phyloP scores from a whole-genome alignment of 2,329 filamentous ascomycete genomes.

The Penicillium fuscoglaucum region DNA sequence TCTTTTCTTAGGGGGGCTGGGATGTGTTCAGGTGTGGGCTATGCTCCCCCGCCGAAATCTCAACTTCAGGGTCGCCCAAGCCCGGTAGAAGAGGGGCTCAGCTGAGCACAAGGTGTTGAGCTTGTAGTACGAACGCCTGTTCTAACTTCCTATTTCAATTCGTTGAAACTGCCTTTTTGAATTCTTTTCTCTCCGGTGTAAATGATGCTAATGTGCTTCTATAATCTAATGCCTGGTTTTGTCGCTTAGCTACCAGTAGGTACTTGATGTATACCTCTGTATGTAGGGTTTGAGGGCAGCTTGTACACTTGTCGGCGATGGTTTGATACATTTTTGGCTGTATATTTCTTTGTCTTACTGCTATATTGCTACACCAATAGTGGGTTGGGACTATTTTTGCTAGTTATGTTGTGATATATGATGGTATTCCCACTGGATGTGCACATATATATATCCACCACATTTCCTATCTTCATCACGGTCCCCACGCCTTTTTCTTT shows the following conservation, averaged over 20 bases:
- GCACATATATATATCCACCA: not conserved
- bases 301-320: not conserved
- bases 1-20: not conserved
- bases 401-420: not conserved
- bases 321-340: not conserved
- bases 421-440: not conserved
- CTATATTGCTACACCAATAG: not conserved
- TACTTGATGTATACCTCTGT: not conserved
- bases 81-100: conserved; percentile 1
- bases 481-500: too few relatives aligned
- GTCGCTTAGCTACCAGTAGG: not conserved
- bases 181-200: not conserved
- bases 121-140: conserved; percentile 4
- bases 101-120: conserved; percentile 1
- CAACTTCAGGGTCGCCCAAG: conserved; percentile 6
- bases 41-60: conserved; percentile 2
- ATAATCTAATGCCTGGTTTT: not conserved
- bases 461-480: not conserved
- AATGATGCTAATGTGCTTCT: not conserved
- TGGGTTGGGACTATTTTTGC: not conserved
- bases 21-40: not conserved
- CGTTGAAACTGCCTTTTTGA: not conserved
- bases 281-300: not conserved
- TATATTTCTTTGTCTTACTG: not conserved
- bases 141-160: conserved; percentile 1